Base-by-base conservation (phyloP, 208 protist genomes). In the Crithidia sp. region DNA sequence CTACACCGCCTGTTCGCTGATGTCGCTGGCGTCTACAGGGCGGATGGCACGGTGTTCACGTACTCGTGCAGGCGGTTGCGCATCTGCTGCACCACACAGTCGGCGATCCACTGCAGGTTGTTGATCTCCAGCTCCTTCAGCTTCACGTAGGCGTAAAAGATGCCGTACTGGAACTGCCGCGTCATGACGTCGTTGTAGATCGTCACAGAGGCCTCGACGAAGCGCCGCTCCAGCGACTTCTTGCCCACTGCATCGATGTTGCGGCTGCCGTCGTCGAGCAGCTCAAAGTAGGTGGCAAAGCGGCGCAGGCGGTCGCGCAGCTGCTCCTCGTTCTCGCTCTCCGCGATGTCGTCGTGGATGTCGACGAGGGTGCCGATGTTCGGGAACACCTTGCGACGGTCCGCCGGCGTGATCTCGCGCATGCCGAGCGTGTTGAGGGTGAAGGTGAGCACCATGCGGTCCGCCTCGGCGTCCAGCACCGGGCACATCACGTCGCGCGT, bases 371-470 rank as follows among this genome's bases (percentile, higher is more conserved):
- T 74, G 65, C 96, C 96, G 70, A 98, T 85, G 60, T 90, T 95
- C 40, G 95, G 94, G 71, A 97, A 98, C 17, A 98, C 77, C 58
- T 85, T 84, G 13, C 82, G 85, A 28, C 94, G 81, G 61, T 95
- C 88, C 14, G 82, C 92, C 60, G 87, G 76, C 43, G 83, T 82
- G 75, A 97, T 89, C 59, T 97, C 91, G 12, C 84, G 79, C 43
- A 98, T 98, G 52, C 93, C 97, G 70, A 99, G 98, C 50, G 96
- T 99, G 90, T 99, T 99, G 58, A 98, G 87, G 7, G 98, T 99
- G 81, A 99, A 99, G 63, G 97, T 99, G 71, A 99, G 94, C 49
- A 98, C 90, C 67, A 98, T 83, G 54, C 98, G 96, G 86, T 99
- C 98, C 12, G 98, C 98, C 90, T 99, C 99, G 71, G 99, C 98